Conservation (phyloP, 768 basidiomycete species). For the Porpolomopsis calyptriformis region DNA sequence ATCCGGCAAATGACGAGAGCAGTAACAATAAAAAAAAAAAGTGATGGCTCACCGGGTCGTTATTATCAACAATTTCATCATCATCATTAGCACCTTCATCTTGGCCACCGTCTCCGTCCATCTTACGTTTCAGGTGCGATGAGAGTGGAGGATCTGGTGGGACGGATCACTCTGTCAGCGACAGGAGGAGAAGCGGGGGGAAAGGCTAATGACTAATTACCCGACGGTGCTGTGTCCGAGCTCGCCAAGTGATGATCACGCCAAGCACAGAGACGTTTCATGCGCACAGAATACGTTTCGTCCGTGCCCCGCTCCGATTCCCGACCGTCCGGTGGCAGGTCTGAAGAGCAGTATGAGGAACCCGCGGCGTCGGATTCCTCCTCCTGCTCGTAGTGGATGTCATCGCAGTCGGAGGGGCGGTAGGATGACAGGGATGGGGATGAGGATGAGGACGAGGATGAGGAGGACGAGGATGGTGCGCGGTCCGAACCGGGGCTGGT, state of each 20-base stretch:
- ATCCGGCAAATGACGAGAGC: slow-evolving; percentile 6
- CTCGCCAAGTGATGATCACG: slow-evolving; percentile 44
- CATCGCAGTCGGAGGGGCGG: too few species aligned
- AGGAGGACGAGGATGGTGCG: slow-evolving; percentile 31
- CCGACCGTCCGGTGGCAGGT: slow-evolving; percentile 29
- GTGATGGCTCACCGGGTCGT: too few species aligned
- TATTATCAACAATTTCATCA: slow-evolving; percentile 26
- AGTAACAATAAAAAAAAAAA: not conserved
- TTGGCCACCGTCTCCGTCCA: too few species aligned
- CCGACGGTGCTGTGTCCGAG: too few species aligned
- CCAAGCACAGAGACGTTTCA: slow-evolving; percentile 66
- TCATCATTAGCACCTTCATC: slow-evolving; percentile 32
- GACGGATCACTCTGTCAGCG: slow-evolving; percentile 6
- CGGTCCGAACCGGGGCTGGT: slow-evolving; percentile 28
- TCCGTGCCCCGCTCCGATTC: slow-evolving; percentile 5
- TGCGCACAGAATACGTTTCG: slow-evolving; percentile 41
- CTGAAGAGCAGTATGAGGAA: slow-evolving; percentile 66
- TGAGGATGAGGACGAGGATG: slow-evolving; percentile 20
- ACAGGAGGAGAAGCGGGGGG: too few species aligned
- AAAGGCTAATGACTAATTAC: too few species aligned
- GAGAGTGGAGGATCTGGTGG: slow-evolving; percentile 24
- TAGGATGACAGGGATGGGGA: too few species aligned
- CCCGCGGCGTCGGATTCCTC: slow-evolving; percentile 19
- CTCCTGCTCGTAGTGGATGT: not conserved
- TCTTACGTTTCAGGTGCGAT: slow-evolving; percentile 41